Evolutionary conservation across 257 asterid genomes (phyloP), one percentile per base, ranked within the genome.

Genomic region (Solanum virginianum): DNA sequence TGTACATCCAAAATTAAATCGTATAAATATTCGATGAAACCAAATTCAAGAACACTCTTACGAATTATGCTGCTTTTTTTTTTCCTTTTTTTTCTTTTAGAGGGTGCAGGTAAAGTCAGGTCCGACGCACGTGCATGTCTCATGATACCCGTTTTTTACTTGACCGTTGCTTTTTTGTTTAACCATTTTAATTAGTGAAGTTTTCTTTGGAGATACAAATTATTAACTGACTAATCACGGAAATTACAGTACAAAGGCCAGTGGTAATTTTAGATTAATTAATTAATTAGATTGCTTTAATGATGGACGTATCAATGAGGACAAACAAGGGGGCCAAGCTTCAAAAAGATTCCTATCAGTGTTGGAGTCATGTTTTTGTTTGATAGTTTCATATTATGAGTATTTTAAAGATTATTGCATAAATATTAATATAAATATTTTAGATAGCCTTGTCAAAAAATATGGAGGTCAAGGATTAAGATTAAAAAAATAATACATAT

Each of bases 61-160:
- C 1, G 29, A 9, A 59, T n/a, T n/a, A 56, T 56, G 3, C 5
- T 1, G 3, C 4, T 12, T 51, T 13, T 4, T 59, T 20, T 13
- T 20, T 20, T 9, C 4, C 13, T 4, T 9, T 59, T 59, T 26
- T 59, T 59, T 72, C 22, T 60, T 45, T 63, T 74, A 89, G 71
- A 47, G 8, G 53, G 85, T 83, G 80, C 26, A 68, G n/a, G 71
- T 41, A 85, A 71, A 24, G 89, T 85, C 94, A 86, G 91, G 96
- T 85, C 53, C 80, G 63, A 71, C 15, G 90, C 98, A 93, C 97
- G 93, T 93, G 98, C 79, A 71, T 86, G 87, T 85, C 88, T 80
- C 87, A 81, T 84, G 81, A 86, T 88, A 26, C 84, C 85, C 85
- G 81, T 80, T 84, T 66, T 56, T 24, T 68, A 83, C 71, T 86